A percentile compares a stretch with the other conserved stretches of the same genome.
Evolutionary conservation across 2,329 filamentous ascomycete species (phyloP).

Genomic region (Trichoderma sp.): DNA sequence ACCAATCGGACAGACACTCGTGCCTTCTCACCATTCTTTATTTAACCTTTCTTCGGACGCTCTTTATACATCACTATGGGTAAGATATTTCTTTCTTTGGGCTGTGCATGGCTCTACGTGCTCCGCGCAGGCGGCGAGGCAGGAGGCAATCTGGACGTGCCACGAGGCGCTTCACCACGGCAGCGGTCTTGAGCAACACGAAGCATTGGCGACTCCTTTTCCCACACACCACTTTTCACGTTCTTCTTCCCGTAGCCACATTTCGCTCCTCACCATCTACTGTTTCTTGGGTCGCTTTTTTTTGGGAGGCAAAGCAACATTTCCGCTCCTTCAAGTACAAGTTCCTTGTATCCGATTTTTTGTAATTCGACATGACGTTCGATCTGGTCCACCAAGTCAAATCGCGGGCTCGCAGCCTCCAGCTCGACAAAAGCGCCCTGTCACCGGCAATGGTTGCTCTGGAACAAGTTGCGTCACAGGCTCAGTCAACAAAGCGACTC

Average conservation of each 20-base stretch:
- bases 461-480: constrained; percentile 29
- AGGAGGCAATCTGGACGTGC: constrained; percentile 29
- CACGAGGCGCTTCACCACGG: constrained; percentile 31
- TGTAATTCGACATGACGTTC: constrained; percentile 45
- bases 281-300: constrained; percentile 50
- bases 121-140: constrained; percentile 26
- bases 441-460: constrained; percentile 30
- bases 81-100: constrained; percentile 44
- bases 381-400: constrained; percentile 51
- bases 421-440: constrained; percentile 47
- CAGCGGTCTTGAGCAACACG: background rate
- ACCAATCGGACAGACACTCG: constrained; percentile 33
- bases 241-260: constrained; percentile 40
- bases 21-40: constrained; percentile 39
- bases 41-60: constrained; percentile 39
- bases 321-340: constrained; percentile 35
- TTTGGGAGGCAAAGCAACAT: constrained; percentile 41
- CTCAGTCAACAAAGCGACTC: constrained; percentile 40
- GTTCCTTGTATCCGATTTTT: constrained; percentile 36
- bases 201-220: constrained; percentile 30
- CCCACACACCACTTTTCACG: constrained; percentile 30
- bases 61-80: constrained; percentile 49
- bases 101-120: constrained; percentile 32
- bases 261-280: constrained; percentile 50
- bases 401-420: constrained; percentile 53